Base-by-base conservation (phyloP, 441 rosid species). In the Eutrema salsugineum region DNA sequence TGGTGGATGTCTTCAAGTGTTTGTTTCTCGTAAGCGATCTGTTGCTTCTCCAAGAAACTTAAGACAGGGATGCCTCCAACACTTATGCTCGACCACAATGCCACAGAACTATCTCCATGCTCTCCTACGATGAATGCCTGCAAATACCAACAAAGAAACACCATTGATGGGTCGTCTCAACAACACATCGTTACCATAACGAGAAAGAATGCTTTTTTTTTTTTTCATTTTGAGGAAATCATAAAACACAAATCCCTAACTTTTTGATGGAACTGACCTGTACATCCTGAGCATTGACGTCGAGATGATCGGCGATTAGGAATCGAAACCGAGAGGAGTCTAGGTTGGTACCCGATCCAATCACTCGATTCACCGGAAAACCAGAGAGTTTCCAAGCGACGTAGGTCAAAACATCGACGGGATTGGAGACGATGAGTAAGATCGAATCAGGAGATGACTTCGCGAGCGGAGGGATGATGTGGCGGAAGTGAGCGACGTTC, bases 71-170 rank as follows among this genome's bases (percentile, higher is more conserved):
- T 91, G 15, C 98, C 97, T 10, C 98, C 98, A 0, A 93, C 87
- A 54, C 94, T 91, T 51, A 93, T 93, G 82, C 93, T 87, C 0
- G 98, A 93, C 97, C 98, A 93, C 28, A 91, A 58, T 0, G 98
- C 98, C 54, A 93, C 98, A 0, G 98, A 93, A 70, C 93, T 93
- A 73, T 93, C 98, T 11, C 98, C 97, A 58, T 93, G 98, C 80
- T 93, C 98, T 10, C 98, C 98, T 8, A 93, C 87, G 0, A 93
- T 88, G 68, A 61, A 89, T 3, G 98, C 98, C 98, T 93, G 36
- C 15, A 68, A 61, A 32, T 1, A 22, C 16, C 54, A 57, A 36
- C 43, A 15, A 66, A 28, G 48, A 8, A 40, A 5, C 8, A 33
- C 16, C 5, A 42, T 42, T 7, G 8, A 10, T 28, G 42, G 30